Evolutionary conservation across 495 filamentous ascomycete species (phyloP), one percentile per base, ranked within the genome.

Genomic region (Aspergillus campestris): DNA sequence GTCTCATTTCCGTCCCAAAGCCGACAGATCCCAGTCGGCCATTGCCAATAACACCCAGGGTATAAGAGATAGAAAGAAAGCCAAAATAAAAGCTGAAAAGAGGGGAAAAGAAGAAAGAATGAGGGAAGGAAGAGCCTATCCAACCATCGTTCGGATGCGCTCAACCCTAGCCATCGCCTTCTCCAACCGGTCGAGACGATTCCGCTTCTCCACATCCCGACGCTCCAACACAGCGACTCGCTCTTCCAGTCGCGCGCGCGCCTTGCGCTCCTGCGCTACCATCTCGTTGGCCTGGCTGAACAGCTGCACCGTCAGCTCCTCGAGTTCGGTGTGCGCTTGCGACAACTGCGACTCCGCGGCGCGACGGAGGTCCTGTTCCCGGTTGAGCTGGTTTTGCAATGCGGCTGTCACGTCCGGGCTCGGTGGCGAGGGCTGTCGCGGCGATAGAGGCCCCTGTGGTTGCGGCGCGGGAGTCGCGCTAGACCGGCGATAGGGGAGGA

Each of bases 281-380:
- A 98, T 97, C 71, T 95, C 87, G 56, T 97, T 97, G 12, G 92
- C 92, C 64, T 95, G 83, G 60, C 87, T 81, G 66, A 98, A 98
- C 40, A 98, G 70, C 51, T 82, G 79, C 37, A 81, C 84, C 31
- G 80, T 87, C 52, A 98, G 69, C 56, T 98, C 92, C 62, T 97
- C 94, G 10, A 98, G 73, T 67, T 98, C 92, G 1, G 67, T 73
- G 40, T 74, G 83, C 28, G 87, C 83, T 43, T 83, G 78, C 52
- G 70, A 72, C 29, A 95, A 70, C 49, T 79, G 76, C 31, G 73
- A 71, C 66, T 98, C 92, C 3, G 90, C 91, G 9, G 77, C 75
- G 15, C 75, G 71, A 34, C 92, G 83, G 40, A 89, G 69, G 28
- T 61, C 61, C 53, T 83, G 80, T 60, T 96, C 92, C 41, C 78